Conservation (phyloP, 2,329 filamentous ascomycete species). For the Colletotrichum sansevieriae region DNA sequence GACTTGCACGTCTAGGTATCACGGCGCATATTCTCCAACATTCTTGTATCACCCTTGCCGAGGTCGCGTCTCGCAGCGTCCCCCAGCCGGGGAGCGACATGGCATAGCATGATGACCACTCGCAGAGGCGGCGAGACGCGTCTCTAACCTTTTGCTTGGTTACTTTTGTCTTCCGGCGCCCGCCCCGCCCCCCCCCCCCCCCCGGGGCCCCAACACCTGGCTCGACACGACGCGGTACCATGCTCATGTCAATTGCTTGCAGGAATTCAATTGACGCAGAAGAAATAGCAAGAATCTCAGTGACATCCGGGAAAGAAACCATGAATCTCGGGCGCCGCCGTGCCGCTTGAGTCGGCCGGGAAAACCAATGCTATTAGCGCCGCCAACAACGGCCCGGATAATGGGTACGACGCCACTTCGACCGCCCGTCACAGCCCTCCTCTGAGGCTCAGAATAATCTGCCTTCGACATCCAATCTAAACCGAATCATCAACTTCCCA, state of each 20-base stretch:
- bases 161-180: slow-evolving; percentile 27
- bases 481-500: slow-evolving; percentile 5
- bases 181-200: slow-evolving; percentile 27
- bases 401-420: slow-evolving; percentile 11
- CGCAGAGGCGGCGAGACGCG: slow-evolving; percentile 34
- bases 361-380: neutral
- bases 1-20: neutral
- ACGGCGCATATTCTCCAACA: slow-evolving; percentile 11
- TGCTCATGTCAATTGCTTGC: slow-evolving; percentile 6
- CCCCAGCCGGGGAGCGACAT: slow-evolving; percentile 20
- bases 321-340: slow-evolving; percentile 13
- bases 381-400: slow-evolving; percentile 12
- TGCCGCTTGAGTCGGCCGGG: slow-evolving; percentile 1
- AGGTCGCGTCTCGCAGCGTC: slow-evolving; percentile 30
- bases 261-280: slow-evolving; percentile 29
- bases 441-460: slow-evolving; percentile 16
- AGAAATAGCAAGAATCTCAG: slow-evolving; percentile 21
- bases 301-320: slow-evolving; percentile 26
- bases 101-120: slow-evolving; percentile 32
- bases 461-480: slow-evolving; percentile 26
- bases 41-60: slow-evolving; percentile 15
- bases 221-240: slow-evolving; percentile 23
- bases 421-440: slow-evolving; percentile 14
- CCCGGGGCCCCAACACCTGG: slow-evolving; percentile 29
- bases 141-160: slow-evolving; percentile 38